Conservation (phyloP, 2,329 filamentous ascomycete species). For the Ophiostoma himal-ulmi region DNA sequence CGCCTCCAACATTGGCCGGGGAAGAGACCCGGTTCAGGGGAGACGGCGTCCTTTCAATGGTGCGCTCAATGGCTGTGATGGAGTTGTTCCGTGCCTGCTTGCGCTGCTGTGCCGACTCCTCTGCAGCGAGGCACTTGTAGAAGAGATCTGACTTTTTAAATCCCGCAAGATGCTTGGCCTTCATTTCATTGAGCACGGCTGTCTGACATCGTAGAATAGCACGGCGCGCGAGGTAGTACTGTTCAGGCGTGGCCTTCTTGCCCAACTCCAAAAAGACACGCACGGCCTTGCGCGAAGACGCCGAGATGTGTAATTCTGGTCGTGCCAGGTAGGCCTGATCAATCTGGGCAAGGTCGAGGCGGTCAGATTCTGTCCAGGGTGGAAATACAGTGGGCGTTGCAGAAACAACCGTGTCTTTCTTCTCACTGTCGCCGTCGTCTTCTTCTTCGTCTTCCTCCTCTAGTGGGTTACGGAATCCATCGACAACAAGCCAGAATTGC, state of each 20-base stretch:
- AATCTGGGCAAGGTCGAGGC: constrained; percentile 83
- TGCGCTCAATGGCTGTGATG: not conserved
- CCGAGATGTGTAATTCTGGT: constrained; percentile 71
- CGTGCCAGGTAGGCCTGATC: constrained; percentile 82
- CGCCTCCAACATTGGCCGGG: not conserved
- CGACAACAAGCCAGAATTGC: constrained; percentile 97
- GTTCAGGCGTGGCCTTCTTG: constrained; percentile 65
- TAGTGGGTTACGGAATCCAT: constrained; percentile 88
- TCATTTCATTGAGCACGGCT: constrained; percentile 75
- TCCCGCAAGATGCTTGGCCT: constrained; percentile 68
- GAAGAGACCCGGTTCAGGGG: constrained; percentile 9
- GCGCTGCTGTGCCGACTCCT: constrained; percentile 51
- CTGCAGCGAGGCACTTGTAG: constrained; percentile 90
- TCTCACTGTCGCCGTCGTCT: constrained; percentile 57
- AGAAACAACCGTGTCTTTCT: constrained; percentile 45
- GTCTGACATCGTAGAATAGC: constrained; percentile 80
- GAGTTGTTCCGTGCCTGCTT: constrained; percentile 13
- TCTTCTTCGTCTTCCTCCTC: constrained; percentile 77
- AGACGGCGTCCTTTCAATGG: not conserved
- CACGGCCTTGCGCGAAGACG: constrained; percentile 63
- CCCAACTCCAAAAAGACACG: constrained; percentile 74
- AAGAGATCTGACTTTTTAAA: constrained; percentile 94
- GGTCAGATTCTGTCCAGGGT: constrained; percentile 76
- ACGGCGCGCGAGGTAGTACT: constrained; percentile 77
- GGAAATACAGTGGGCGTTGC: constrained; percentile 43